phyloP scores from a whole-genome alignment of 164 flowering plant species.

The Santalum album region DNA sequence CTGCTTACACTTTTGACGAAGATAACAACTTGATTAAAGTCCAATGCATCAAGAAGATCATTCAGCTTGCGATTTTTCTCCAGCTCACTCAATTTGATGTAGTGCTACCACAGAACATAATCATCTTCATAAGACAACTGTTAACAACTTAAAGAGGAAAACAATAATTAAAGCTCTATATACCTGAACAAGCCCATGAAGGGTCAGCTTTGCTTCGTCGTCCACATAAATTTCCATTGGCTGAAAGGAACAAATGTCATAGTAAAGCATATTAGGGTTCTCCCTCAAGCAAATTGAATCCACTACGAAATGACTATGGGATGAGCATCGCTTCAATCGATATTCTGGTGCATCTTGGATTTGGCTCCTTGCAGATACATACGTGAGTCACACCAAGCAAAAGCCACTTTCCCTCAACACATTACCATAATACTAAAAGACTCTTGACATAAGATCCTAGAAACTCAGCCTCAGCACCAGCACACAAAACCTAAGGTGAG shows the following conservation, averaged over 20 bases:
- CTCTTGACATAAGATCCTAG: no score
- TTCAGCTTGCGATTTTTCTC: conserved; percentile 97
- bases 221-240: conserved; percentile 99
- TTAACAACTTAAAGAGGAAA: background rate
- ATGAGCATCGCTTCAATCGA: conserved; percentile 28
- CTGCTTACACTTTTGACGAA: conserved; percentile 92
- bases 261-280: conserved; percentile 57
- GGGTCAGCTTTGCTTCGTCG: conserved; percentile 95
- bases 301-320: conserved; percentile 52
- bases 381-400: conserved; percentile 12
- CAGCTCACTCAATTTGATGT: conserved; percentile 84
- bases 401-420: conserved; percentile 10
- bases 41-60: conserved; percentile 97
- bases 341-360: conserved; percentile 28
- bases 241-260: conserved; percentile 83
- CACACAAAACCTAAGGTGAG: conserved; percentile 5
- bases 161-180: background rate
- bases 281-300: conserved; percentile 59
- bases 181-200: conserved; percentile 99
- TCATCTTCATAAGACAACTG: background rate
- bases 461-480: background rate
- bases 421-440: background rate
- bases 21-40: conserved; percentile 97
- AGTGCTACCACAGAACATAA: conserved; percentile 47
- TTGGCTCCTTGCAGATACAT: conserved; percentile 28